Base-by-base conservation (phyloP, 129 eudicot genomes). In the Centrapalus pauciflorus region DNA sequence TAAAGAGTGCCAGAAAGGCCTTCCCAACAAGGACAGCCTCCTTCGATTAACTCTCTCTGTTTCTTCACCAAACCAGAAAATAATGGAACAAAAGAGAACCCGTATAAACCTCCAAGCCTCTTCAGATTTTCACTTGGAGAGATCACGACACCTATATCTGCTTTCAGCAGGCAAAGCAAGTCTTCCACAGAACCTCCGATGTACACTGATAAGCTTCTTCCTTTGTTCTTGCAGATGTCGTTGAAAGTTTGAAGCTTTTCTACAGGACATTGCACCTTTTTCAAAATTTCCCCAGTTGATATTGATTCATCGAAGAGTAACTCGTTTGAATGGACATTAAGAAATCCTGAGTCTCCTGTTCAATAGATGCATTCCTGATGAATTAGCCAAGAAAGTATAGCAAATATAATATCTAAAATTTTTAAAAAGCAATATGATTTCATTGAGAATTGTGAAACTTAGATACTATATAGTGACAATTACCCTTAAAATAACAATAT, bases 141-240 rank as follows among this genome's bases (percentile, higher is more conserved):
- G 8, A 84, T 77, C 4, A 84, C 90, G 4, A 80, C 63, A 55
- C 90, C 90, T n/a, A 84, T 63, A 74, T 84, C 85, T 49, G 90
- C 90, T 65, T 74, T 73, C 29, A 84, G 64, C n/a, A 84, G 62
- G 64, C 81, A 80, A 45, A 80, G 83, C 63, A 84, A 61, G 64
- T 84, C 90, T 52, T 81, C 86, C 19, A 80, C 85, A 5, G 86
- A 80, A 56, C 90, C 90, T 1, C 90, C 90, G 7, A 84, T 74
- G 76, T 84, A 84, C 64, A 84, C 80, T 1, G 85, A 80, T 23
- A 73, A 46, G 20, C 69, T 45, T 29, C 55, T 55, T 50, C 52
- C 76, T 16, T 50, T 32, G 11, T 54, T 19, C 23, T 55, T 77
- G 67, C 68, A 48, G 29, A 80, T 66, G 25, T 62, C 55, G 56